Conservation (phyloP, 345 rosid species). For the Abelmoschus esculentus region DNA sequence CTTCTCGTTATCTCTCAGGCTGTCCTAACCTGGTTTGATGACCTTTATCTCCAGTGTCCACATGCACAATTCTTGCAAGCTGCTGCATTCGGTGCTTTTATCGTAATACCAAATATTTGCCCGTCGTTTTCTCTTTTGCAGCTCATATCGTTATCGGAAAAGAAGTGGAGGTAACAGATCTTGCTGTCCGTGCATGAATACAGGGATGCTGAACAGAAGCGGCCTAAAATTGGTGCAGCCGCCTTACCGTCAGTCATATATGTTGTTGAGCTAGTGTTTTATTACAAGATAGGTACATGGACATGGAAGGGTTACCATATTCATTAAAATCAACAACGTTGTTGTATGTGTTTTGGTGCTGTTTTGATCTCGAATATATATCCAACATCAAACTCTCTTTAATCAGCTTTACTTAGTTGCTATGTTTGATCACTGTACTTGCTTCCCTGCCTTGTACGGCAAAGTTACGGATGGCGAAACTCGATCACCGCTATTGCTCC, state of each 20-base stretch:
- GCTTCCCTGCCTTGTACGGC: not conserved
- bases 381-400: not conserved
- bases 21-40: no score
- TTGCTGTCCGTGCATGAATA: not conserved
- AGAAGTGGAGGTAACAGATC: conserved; percentile 25
- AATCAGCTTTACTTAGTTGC: not conserved
- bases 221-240: not conserved
- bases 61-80: not conserved
- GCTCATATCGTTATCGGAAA: conserved; percentile 56
- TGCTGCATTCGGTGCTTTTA: not conserved
- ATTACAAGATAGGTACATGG: conserved; percentile 6
- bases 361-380: not conserved
- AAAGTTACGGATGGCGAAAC: no score
- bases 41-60: no score
- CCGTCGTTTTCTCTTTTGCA: conserved; percentile 16
- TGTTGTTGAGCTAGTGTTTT: not conserved
- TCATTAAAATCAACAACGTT: not conserved
- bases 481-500: no score
- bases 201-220: not conserved
- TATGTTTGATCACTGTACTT: not conserved
- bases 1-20: no score
- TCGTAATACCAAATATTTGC: not conserved
- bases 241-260: not conserved
- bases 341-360: conserved; percentile 3
- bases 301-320: conserved; percentile 7